phyloP scores from a whole-genome alignment of 106 monocot genomes.

The Dactylorhiza incarnata region DNA sequence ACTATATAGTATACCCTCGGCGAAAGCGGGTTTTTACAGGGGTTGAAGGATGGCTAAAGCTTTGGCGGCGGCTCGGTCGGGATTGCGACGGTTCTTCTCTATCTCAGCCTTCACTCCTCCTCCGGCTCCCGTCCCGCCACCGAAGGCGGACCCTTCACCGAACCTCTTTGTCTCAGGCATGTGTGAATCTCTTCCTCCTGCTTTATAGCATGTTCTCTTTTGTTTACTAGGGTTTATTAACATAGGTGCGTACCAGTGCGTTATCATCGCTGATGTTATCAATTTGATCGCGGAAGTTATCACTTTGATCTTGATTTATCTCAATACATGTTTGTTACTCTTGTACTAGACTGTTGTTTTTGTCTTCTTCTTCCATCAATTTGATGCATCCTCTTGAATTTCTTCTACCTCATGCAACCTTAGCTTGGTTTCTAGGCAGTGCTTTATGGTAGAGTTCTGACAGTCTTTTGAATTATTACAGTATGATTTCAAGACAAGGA shows the following conservation, averaged over 20 bases:
- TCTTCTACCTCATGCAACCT: too few relatives aligned
- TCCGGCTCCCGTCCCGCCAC: slow-evolving; percentile 6
- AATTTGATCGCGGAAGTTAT: background rate
- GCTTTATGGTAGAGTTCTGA: background rate
- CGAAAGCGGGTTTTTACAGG: background rate
- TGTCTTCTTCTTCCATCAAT: background rate
- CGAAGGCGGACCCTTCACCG: slow-evolving; percentile 15
- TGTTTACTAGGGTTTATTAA: background rate
- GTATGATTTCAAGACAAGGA: background rate
- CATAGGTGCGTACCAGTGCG: background rate
- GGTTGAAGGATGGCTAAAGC: slow-evolving; percentile 1
- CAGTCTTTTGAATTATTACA: background rate
- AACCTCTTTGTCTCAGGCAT: slow-evolving; percentile 23
- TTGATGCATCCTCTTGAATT: background rate
- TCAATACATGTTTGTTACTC: background rate
- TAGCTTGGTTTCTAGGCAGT: background rate
- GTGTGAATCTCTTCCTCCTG: background rate
- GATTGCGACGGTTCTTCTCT: slow-evolving; percentile 13
- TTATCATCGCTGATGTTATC: background rate
- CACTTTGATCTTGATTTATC: too few relatives aligned
- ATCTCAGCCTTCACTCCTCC: slow-evolving; percentile 19
- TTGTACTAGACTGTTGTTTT: background rate
- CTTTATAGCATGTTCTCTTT: background rate
- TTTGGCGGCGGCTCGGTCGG: slow-evolving; percentile 6
- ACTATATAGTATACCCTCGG: too few relatives aligned